These are phyloP conservation scores for Rhododendron vialii DNA, from an alignment of 148 eudicot species.

Conservation along the genomic window DNA sequence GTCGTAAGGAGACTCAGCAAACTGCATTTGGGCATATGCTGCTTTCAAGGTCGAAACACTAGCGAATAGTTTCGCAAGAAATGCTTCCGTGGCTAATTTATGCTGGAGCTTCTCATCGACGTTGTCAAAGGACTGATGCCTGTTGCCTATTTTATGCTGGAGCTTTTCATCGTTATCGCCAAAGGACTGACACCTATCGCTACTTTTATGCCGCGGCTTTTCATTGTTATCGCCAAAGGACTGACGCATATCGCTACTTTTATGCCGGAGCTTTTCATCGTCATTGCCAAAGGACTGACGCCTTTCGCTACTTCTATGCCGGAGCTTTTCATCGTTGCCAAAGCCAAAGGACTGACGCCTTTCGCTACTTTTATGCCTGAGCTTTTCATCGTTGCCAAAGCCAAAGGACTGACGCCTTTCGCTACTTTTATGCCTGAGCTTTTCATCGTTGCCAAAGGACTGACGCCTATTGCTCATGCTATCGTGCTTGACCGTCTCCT, in stretches of 20 bases:
- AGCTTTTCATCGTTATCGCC: constrained; percentile 39
- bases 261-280: constrained; percentile 37
- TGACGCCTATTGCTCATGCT: neutral
- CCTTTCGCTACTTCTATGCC: constrained; percentile 18
- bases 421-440: constrained; percentile 24
- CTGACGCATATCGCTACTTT: constrained; percentile 5
- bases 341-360: constrained; percentile 10
- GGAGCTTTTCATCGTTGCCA: constrained; percentile 38
- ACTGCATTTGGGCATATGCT: constrained; percentile 78
- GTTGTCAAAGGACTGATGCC: constrained; percentile 11
- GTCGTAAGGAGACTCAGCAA: constrained; percentile 81
- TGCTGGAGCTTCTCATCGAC: constrained; percentile 38
- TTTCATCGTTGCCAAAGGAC: constrained; percentile 34
- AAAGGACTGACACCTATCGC: constrained; percentile 4
- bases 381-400: constrained; percentile 37
- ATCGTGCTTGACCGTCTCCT: constrained; percentile 25
- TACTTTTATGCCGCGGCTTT: constrained; percentile 26
- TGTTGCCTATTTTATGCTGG: constrained; percentile 18
- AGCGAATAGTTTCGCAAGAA: constrained; percentile 72
- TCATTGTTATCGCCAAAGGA: constrained; percentile 33
- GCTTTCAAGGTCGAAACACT: constrained; percentile 75
- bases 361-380: constrained; percentile 17
- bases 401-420: constrained; percentile 11
- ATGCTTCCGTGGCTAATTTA: constrained; percentile 47
- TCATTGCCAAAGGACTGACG: constrained; percentile 14